Evolutionary conservation across 1,284 basidiomycete species (phyloP).

Genomic region (Tranzscheliella williamsii): DNA sequence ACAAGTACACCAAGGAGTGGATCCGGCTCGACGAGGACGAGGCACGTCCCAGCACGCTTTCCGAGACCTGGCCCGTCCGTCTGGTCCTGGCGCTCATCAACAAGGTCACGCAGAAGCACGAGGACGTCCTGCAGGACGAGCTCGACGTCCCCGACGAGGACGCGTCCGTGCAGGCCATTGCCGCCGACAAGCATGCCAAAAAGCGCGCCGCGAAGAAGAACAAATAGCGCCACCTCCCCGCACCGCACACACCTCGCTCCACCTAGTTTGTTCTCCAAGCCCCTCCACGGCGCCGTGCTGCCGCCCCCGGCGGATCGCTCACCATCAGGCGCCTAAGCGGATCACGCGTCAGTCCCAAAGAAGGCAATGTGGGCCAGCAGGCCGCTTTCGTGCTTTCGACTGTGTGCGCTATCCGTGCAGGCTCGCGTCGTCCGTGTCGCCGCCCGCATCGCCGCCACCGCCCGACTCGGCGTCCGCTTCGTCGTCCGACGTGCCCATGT

Average conservation of each 20-base stretch:
- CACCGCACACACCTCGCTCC: too few species aligned
- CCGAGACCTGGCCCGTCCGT: slow-evolving; percentile 37
- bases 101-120: slow-evolving; percentile 11
- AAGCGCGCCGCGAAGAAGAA: not conserved
- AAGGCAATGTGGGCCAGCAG: too few species aligned
- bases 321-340: too few species aligned
- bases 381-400: too few species aligned
- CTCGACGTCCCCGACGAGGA: slow-evolving; percentile 1
- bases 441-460: too few species aligned
- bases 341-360: too few species aligned
- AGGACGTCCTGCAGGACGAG: slow-evolving; percentile 14
- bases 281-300: too few species aligned
- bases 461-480: slow-evolving; percentile 7
- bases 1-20: slow-evolving; percentile 42
- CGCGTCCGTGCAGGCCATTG: not conserved
- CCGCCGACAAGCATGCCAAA: not conserved
- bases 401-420: too few species aligned
- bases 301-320: too few species aligned
- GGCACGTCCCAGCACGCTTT: slow-evolving; percentile 9
- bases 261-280: too few species aligned
- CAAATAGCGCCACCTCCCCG: not conserved
- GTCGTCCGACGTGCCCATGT: slow-evolving; percentile 37
- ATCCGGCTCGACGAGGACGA: slow-evolving; percentile 38
- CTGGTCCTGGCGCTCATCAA: slow-evolving; percentile 18
- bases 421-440: too few species aligned